Conservation (phyloP, 495 filamentous ascomycete genomes). For the Apiosordaria backusii region DNA sequence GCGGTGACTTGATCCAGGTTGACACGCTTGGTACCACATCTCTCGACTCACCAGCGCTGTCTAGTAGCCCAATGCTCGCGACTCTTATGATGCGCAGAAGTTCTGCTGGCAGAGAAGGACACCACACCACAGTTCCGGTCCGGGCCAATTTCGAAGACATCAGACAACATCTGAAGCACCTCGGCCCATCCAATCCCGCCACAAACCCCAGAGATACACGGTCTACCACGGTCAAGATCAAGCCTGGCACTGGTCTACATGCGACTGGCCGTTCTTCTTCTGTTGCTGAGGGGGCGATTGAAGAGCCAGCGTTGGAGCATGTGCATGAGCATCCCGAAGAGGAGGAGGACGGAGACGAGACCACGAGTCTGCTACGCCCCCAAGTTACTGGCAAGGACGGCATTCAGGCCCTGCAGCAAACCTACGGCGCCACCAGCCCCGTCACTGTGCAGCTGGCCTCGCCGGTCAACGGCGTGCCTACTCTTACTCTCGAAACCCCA, state of each 20-base stretch:
- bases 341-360: conserved; percentile 37
- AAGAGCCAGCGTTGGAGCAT: conserved; percentile 15
- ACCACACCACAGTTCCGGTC: conserved; percentile 39
- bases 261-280: conserved; percentile 27
- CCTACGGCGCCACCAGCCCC: conserved; percentile 57
- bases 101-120: conserved; percentile 47
- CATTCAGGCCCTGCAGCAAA: conserved; percentile 60
- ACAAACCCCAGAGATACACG: conserved; percentile 76
- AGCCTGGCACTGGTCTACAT: conserved; percentile 48
- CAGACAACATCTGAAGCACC: conserved; percentile 77
- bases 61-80: conserved; percentile 41
- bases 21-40: conserved; percentile 25
- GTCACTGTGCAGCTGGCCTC: conserved; percentile 32
- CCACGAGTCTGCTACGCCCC: conserved; percentile 38
- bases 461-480: conserved; percentile 21
- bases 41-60: conserved; percentile 28
- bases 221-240: conserved; percentile 90
- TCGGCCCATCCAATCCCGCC: conserved; percentile 90
- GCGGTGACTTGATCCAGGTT: conserved; percentile 9
- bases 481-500: conserved; percentile 19
- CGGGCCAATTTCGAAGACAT: conserved; percentile 62
- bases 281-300: conserved; percentile 14
- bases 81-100: conserved; percentile 56
- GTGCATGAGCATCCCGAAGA: not conserved
- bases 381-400: conserved; percentile 58